Evolutionary conservation across 768 basidiomycete species (phyloP), one percentile per base, ranked within the genome.

Genomic region (Rhizopogon rudus): DNA sequence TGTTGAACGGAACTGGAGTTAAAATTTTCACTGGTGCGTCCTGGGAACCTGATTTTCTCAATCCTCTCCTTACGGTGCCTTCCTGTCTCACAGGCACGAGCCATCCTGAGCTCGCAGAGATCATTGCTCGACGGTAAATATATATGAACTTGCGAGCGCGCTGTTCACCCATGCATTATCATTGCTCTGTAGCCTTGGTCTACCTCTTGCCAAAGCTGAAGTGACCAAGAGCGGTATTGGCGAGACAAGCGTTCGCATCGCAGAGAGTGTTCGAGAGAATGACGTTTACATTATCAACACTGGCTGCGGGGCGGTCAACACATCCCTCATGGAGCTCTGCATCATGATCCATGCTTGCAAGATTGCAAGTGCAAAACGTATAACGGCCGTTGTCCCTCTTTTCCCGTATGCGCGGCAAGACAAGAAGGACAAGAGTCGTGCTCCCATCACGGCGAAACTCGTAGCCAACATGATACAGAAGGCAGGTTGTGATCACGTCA

Each of bases 281-380:
- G 97, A 98, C 70, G 96, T 98, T 49, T 99, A 98, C 75, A 98
- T 99, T 71, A 87, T 99, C 77, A 97, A 94, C 73, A 92, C 93
- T 40, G 89, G 92, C 13, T 87, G 87, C 63, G 85, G 88, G 22
- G 77, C 85, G 54, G 83, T 98, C 63, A 98, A 98, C 67, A 94
- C 92, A 28, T 81, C 95, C 40, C 83, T 99, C 60, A 98, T 99
- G 93, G 97, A 98, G 71, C 82, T 94, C 44, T 93, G 95, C 69
- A 98, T 98, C 66, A 96, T 99, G 93, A 93, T 98, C 65, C 95
- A 98, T 68, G 95, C 97, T 9, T 97, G 96, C 84, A 96, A 95
- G 76, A 98, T 98, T 65, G 96, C 97, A n/a, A 96, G 93, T 61
- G 95, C 97, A 45, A 91, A 90, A 72, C 80, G 97, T 58, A 98